Percentiles rank a stretch among this genome's conserved stretches.
Evolutionary conservation across 1,284 basidiomycete species (phyloP).

Genomic region (Moesziomyces globuligerus): DNA sequence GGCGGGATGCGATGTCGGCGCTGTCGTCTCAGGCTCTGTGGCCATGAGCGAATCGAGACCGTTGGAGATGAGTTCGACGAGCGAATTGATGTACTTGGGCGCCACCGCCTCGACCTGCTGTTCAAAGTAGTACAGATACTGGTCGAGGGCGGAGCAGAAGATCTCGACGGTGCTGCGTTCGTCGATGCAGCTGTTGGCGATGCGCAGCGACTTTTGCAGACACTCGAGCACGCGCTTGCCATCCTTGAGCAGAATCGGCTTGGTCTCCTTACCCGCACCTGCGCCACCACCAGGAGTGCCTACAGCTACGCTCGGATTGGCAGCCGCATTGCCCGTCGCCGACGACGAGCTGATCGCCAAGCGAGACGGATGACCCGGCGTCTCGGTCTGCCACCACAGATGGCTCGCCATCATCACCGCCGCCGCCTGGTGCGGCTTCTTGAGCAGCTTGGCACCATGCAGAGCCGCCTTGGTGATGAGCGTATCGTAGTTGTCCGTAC

Average conservation of each 20-base stretch:
- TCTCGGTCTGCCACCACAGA: slow-evolving; percentile 65
- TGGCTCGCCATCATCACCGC: slow-evolving; percentile 67
- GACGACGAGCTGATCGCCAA: slow-evolving; percentile 29
- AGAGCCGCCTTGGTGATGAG: slow-evolving; percentile 65
- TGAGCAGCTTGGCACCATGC: slow-evolving; percentile 64
- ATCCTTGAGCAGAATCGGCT: slow-evolving; percentile 55
- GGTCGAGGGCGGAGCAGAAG: slow-evolving; percentile 63
- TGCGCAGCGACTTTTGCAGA: slow-evolving; percentile 64
- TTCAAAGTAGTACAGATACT: slow-evolving; percentile 67
- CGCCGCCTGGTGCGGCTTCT: slow-evolving; percentile 66
- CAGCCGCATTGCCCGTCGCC: slow-evolving; percentile 37
- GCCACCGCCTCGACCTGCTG: slow-evolving; percentile 63
- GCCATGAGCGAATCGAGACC: slow-evolving; percentile 52
- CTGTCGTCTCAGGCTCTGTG: slow-evolving; percentile 20
- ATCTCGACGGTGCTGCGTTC: slow-evolving; percentile 65
- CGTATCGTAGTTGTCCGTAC: slow-evolving; percentile 64
- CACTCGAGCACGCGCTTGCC: slow-evolving; percentile 66
- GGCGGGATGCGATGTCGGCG: slow-evolving; percentile 22
- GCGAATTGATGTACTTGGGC: slow-evolving; percentile 63
- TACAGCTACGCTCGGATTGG: slow-evolving; percentile 22
- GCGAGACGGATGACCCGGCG: slow-evolving; percentile 32
- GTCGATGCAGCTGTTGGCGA: slow-evolving; percentile 66
- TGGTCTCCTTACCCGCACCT: slow-evolving; percentile 26
- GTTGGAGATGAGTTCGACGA: slow-evolving; percentile 63
- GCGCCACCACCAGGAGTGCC: slow-evolving; percentile 9